Conservation (phyloP, 352 stramenopile genomes). For the Phytophthora nicotianae region DNA sequence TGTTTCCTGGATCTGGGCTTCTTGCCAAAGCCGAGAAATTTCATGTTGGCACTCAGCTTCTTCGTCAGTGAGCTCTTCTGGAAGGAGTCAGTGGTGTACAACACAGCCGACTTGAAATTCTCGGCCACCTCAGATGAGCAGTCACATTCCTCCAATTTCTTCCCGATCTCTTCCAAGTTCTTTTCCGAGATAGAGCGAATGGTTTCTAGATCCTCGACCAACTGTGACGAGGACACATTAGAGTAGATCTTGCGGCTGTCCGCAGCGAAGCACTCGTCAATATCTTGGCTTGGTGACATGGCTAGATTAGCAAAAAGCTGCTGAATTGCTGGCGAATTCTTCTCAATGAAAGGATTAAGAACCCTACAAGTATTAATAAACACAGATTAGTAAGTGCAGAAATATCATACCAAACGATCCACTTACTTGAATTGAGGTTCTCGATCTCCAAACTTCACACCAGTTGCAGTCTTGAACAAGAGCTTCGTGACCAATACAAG, state of each 20-base stretch:
- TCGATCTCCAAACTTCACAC: slow-evolving; percentile 83
- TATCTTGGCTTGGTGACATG: slow-evolving; percentile 60
- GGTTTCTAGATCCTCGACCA: slow-evolving; percentile 61
- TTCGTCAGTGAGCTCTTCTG: slow-evolving; percentile 64
- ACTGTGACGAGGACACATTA: slow-evolving; percentile 56
- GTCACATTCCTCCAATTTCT: slow-evolving; percentile 52
- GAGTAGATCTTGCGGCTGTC: slow-evolving; percentile 82
- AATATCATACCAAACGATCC: slow-evolving; percentile 1
- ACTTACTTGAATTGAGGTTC: slow-evolving; percentile 83
- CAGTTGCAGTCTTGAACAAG: slow-evolving; percentile 90
- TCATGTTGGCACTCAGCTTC: slow-evolving; percentile 81
- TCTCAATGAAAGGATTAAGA: slow-evolving; percentile 88
- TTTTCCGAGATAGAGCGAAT: slow-evolving; percentile 75
- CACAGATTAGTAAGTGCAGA: slow-evolving; percentile 1
- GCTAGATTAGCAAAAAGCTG: slow-evolving; percentile 79
- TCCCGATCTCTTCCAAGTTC: slow-evolving; percentile 76
- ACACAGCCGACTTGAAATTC: slow-evolving; percentile 60
- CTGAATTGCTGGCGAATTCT: slow-evolving; percentile 79
- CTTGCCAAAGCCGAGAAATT: slow-evolving; percentile 76
- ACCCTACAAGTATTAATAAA: slow-evolving; percentile 49
- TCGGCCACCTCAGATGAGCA: slow-evolving; percentile 48
- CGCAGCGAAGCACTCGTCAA: slow-evolving; percentile 75
- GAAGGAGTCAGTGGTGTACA: slow-evolving; percentile 39
- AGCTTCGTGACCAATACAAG: slow-evolving; percentile 90
- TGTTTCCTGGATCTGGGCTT: slow-evolving; percentile 52